Conservation (phyloP, 495 filamentous ascomycete genomes). For the Neurospora sp. region DNA sequence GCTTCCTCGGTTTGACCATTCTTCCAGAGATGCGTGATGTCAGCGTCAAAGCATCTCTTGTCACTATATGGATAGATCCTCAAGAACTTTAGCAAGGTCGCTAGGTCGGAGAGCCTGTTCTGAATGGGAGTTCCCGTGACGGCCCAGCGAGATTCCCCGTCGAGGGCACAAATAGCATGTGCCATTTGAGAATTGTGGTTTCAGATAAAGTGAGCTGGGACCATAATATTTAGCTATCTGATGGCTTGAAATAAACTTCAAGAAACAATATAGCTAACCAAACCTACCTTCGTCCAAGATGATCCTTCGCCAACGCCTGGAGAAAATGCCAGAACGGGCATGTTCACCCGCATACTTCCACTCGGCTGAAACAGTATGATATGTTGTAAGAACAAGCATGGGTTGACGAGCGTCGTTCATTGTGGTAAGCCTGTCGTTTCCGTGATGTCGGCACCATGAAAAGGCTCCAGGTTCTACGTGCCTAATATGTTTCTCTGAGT, state of each 20-base stretch:
- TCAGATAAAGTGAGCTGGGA: slow-evolving; percentile 19
- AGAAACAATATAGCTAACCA: not conserved
- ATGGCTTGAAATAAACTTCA: slow-evolving; percentile 12
- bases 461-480: slow-evolving; percentile 18
- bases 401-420: slow-evolving; percentile 1
- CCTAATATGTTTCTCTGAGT: slow-evolving; percentile 4
- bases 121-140: slow-evolving; percentile 38
- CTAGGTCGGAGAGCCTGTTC: slow-evolving; percentile 30
- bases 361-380: slow-evolving; percentile 28
- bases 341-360: slow-evolving; percentile 11
- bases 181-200: slow-evolving; percentile 26
- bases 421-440: slow-evolving; percentile 13
- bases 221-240: slow-evolving; percentile 14
- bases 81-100: slow-evolving; percentile 29
- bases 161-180: slow-evolving; percentile 23
- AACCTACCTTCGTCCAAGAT: slow-evolving; percentile 38
- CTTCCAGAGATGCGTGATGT: slow-evolving; percentile 27
- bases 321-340: slow-evolving; percentile 15
- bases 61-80: slow-evolving; percentile 29
- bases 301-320: slow-evolving; percentile 26
- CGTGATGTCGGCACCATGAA: slow-evolving; percentile 21
- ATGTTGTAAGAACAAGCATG: slow-evolving; percentile 29
- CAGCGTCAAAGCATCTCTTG: slow-evolving; percentile 19
- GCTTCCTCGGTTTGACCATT: slow-evolving; percentile 21
- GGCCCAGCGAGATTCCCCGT: slow-evolving; percentile 28